Evolutionary conservation across 2,329 filamentous ascomycete genomes (phyloP), one percentile per base, ranked within the genome.

Genomic region (Conoideocrella luteorostrata): DNA sequence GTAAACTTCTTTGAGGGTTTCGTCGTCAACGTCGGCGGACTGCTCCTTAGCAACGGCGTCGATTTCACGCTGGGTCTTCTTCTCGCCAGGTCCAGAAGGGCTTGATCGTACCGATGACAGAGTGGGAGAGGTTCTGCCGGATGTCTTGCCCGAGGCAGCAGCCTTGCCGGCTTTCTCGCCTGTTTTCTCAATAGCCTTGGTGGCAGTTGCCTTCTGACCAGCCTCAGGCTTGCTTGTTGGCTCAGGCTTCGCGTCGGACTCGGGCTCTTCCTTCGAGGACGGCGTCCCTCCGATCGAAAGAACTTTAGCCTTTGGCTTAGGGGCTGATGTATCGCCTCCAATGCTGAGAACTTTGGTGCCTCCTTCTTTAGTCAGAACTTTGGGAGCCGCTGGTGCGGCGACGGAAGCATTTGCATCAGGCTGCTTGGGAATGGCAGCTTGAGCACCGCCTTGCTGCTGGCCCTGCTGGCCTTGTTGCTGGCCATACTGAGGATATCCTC

Each of bases 101-200:
- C 88, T 95, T 29, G 85, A 88, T 41, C 88, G 81, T 37, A 90
- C 91, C 10, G 88, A 93, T 1, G 86, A 86, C 7, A 87, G 86
- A 5, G 84, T 78, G 15, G 91, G 87, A 1, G 89, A 93, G 4
- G 85, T 84, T 60, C 81, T 86, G 44, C 88, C 88, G 56, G 78
- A 66, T 33, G 61, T 51, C 53, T 67, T 78, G 40, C 70, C 63
- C 26, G 69, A 68, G 30, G 54, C 53, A 17, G 60, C 49, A 15
- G 50, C 47, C 51, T 66, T 66, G 41, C 61, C 62, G 43, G 78
- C 51, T 52, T 66, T 74, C 61, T 90, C 84, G 43, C 89, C 87
- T 0, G 86, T 84, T 75, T 95, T 95, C 59, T 95, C 88, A 50
- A 96, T 88, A 9, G 91, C 90, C 68, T 96, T 96, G 40, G 80